Base-by-base conservation (phyloP, 2,329 filamentous ascomycete genomes). In the Xylariaceae sp. region DNA sequence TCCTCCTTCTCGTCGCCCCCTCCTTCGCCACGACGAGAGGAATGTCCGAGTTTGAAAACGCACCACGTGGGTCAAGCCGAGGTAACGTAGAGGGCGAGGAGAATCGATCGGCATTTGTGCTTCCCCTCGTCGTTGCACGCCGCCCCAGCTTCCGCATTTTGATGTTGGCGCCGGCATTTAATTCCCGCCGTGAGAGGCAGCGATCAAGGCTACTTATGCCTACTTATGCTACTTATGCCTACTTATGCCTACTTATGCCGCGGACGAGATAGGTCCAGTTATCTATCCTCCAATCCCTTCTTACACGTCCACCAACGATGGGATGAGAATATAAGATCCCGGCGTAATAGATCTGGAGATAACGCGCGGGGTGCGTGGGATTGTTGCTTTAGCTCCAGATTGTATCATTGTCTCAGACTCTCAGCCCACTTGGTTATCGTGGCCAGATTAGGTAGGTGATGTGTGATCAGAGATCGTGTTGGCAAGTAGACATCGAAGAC, bases 61-160 rank as follows among this genome's bases (percentile, higher is more conserved):
- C 19, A 19, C 29, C 43, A 45, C 43, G 43, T 45, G 43, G 29
- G 43, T 12, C 29, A 45, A 45, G 2, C 4, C 43, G 9, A 31
- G 29, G 29, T 45, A 39, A 29, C 11, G 32, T 39, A 37, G 32
- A 12, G 46, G 3, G 43, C 19, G 19, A 19, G 19, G 19, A 19
- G 19, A 19, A 19, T 19, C 19, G 19, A 19, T 19, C 19, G 19
- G 19, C 11, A 29, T 45, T 6, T 45, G 26, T 30, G 29, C 29
- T 12, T 27, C 29, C 19, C n/a, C 35, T 37, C 8, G 43, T 31
- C 29, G 9, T 40, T 43, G 32, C 47, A 19, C 44, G 9, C 19
- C 19, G 19, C 9, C 11, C 47, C 54, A 59, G 44, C 57, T 59
- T 56, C 57, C 57, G 43, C 7, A 59, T 59, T 57, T 31, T 42